phyloP scores from a whole-genome alignment of 192 early-diverging fungal species.

The Backusella parvicylindrica region DNA sequence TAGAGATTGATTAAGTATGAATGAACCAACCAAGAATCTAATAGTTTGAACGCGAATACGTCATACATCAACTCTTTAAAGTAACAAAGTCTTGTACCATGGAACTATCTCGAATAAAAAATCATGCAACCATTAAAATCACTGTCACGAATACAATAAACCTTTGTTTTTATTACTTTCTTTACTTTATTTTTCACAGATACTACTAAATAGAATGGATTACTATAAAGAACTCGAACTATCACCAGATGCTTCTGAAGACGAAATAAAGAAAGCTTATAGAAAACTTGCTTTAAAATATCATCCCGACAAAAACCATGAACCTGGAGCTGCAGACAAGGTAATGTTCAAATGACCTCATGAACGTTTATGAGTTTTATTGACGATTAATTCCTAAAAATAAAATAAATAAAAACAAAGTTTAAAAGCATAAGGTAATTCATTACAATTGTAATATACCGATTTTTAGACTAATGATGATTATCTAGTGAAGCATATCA shows the following conservation, averaged over 20 bases:
- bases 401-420: neutral
- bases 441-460: neutral
- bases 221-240: constrained; percentile 76
- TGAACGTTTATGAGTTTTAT: neutral
- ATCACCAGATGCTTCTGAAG: constrained; percentile 50
- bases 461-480: neutral
- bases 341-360: neutral
- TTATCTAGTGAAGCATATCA: constrained; percentile 33
- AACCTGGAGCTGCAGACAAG: constrained; percentile 24
- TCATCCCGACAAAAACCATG: constrained; percentile 61
- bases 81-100: neutral
- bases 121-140: neutral
- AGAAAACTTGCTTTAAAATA: constrained; percentile 67
- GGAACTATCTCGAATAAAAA: neutral
- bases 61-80: neutral
- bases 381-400: neutral
- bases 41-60: neutral
- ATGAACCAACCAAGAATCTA: neutral
- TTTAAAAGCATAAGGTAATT: constrained; percentile 26
- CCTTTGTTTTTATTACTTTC: neutral
- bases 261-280: constrained; percentile 74
- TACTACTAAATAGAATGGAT: constrained; percentile 1
- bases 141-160: neutral
- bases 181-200: neutral
- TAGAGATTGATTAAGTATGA: neutral